phyloP scores from a whole-genome alignment of 495 filamentous ascomycete species.

The Cercophora newfieldiana region DNA sequence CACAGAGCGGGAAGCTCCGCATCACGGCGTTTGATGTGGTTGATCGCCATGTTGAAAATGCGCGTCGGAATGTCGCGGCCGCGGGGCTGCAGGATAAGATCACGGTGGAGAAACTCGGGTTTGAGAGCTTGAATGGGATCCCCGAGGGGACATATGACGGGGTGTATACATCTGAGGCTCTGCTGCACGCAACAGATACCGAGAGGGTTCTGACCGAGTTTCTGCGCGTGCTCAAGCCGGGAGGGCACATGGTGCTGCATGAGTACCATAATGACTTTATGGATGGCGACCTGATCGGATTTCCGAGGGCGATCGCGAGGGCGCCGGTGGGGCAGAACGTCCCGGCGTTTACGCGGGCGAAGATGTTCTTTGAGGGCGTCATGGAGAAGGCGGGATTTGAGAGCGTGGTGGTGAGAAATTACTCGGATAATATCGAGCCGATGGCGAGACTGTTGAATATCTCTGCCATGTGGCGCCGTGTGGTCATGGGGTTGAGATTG shows the following conservation, averaged over 20 bases:
- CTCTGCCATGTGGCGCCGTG: not conserved
- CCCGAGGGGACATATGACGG: not conserved
- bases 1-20: not conserved
- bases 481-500: not conserved
- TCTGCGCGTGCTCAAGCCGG: constrained; percentile 3
- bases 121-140: not conserved
- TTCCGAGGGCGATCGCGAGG: not conserved
- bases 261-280: constrained; percentile 17
- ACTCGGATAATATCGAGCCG: constrained; percentile 15
- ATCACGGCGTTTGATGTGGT: constrained; percentile 12
- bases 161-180: constrained; percentile 13
- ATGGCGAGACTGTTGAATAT: constrained; percentile 7
- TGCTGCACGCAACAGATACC: constrained; percentile 5
- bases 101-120: not conserved
- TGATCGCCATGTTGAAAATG: not conserved
- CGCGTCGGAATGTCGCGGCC: not conserved
- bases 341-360: constrained; percentile 1
- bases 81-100: not conserved
- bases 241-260: constrained; percentile 11
- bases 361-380: not conserved
- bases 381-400: constrained; percentile 4
- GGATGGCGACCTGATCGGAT: not conserved
- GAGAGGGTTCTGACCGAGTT: constrained; percentile 2
- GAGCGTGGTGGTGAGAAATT: constrained; percentile 8
- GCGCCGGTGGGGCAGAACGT: not conserved